These are phyloP conservation scores for Inga oerstediana DNA, from an alignment of 306 rosid species.

Conservation along the genomic window DNA sequence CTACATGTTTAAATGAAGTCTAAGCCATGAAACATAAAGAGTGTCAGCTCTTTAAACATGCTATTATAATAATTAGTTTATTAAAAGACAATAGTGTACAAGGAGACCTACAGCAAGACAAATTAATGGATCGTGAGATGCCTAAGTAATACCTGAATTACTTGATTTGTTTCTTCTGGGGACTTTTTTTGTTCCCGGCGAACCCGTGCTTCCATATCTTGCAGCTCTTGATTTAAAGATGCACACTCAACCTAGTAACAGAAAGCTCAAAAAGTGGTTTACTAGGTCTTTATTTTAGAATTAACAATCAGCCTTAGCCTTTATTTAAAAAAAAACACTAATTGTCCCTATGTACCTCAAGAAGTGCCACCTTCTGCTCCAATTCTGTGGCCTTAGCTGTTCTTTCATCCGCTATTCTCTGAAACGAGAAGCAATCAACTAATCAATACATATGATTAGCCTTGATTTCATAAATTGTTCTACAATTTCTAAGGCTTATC, in stretches of 20 bases:
- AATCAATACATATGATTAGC: constrained; percentile 31
- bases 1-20: background rate
- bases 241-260: constrained; percentile 86
- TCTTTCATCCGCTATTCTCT: constrained; percentile 94
- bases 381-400: constrained; percentile 89
- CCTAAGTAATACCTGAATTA: constrained; percentile 66
- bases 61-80: background rate
- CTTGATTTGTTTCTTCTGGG: constrained; percentile 92
- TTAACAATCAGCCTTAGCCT: constrained; percentile 10
- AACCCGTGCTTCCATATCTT: constrained; percentile 87
- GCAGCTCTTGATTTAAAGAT: constrained; percentile 92
- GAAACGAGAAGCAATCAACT: constrained; percentile 35
- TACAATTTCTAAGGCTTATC: background rate
- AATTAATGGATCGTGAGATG: background rate
- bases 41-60: constrained; percentile 10
- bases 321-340: background rate
- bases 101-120: constrained; percentile 5
- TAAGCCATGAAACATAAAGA: background rate
- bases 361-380: constrained; percentile 95
- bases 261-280: constrained; percentile 22
- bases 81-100: constrained; percentile 3
- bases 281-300: constrained; percentile 16
- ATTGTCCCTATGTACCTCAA: constrained; percentile 66
- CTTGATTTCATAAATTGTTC: constrained; percentile 8
- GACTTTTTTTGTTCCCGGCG: constrained; percentile 91